A percentile compares a stretch with the other conserved stretches of the same genome.
Evolutionary conservation across 208 protist species (phyloP).

Genomic region (Leishmania martiniquensis): DNA sequence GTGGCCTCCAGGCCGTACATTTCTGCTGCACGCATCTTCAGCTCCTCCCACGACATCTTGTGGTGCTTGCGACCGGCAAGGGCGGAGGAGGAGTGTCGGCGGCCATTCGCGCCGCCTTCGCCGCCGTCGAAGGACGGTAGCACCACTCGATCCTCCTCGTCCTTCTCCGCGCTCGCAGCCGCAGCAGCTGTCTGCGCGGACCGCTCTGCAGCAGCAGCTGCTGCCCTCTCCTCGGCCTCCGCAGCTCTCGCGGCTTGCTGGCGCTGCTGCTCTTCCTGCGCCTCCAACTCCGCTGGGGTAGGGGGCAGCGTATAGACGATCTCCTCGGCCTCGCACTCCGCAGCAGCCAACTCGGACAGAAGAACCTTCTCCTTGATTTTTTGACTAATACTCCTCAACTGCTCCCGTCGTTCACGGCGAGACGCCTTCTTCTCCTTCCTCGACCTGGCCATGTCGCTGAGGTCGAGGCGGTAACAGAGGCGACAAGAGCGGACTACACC

Average conservation of each 20-base stretch:
- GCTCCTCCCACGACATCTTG: constrained; percentile 63
- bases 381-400: constrained; percentile 43
- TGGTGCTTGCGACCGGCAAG: constrained; percentile 45
- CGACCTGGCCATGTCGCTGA: constrained; percentile 11
- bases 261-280: constrained; percentile 6
- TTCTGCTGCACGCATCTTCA: constrained; percentile 58
- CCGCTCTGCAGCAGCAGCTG: not conserved
- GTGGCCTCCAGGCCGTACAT: constrained; percentile 13
- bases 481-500: not conserved
- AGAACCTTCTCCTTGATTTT: constrained; percentile 42
- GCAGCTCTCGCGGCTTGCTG: not conserved
- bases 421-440: constrained; percentile 28
- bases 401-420: constrained; percentile 47
- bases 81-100: constrained; percentile 9
- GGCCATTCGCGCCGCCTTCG: not conserved
- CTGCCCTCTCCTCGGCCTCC: constrained; percentile 3
- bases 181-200: not conserved
- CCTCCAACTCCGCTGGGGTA: constrained; percentile 18
- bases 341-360: constrained; percentile 22
- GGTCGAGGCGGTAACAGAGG: not conserved
- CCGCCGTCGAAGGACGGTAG: constrained; percentile 22
- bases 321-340: constrained; percentile 36
- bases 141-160: constrained; percentile 39
- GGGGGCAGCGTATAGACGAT: constrained; percentile 54
- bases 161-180: constrained; percentile 16